These are phyloP conservation scores for Jasminum sambac DNA, from an alignment of 257 asterid genomes.

Conservation along the genomic window DNA sequence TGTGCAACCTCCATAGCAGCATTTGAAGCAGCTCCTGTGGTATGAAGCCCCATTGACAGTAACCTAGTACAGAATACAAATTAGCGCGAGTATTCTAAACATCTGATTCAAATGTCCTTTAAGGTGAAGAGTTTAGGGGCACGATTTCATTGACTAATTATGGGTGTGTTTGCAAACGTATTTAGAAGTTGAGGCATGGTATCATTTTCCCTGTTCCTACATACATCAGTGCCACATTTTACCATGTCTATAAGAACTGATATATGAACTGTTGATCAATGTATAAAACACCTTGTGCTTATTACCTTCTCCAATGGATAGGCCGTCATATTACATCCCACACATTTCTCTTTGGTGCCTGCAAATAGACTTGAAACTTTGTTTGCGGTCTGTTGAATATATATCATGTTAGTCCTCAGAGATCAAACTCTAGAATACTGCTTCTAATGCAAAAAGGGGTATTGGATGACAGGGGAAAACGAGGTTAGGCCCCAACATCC, in stretches of 20 bases:
- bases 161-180: too few relatives aligned
- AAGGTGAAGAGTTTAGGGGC: too few relatives aligned
- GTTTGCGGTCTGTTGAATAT: slow-evolving; percentile 44
- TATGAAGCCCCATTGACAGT: slow-evolving; percentile 59
- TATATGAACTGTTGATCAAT: neutral
- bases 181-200: neutral
- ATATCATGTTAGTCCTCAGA: neutral
- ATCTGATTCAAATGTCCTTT: too few relatives aligned
- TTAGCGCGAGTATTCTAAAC: too few relatives aligned
- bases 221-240: neutral
- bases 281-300: neutral
- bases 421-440: neutral
- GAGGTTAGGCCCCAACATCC: neutral
- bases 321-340: slow-evolving; percentile 60
- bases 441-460: neutral
- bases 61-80: slow-evolving; percentile 29
- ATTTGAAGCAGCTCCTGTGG: slow-evolving; percentile 78
- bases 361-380: slow-evolving; percentile 60
- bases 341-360: slow-evolving; percentile 73
- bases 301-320: slow-evolving; percentile 76
- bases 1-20: slow-evolving; percentile 74
- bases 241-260: neutral
- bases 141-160: too few relatives aligned
- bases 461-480: neutral
- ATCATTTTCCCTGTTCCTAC: neutral